A percentile compares a stretch with the other conserved stretches of the same genome.
phyloP scores from a whole-genome alignment of 1,139 yeast genomes.

The Taphrina flavorubra region DNA sequence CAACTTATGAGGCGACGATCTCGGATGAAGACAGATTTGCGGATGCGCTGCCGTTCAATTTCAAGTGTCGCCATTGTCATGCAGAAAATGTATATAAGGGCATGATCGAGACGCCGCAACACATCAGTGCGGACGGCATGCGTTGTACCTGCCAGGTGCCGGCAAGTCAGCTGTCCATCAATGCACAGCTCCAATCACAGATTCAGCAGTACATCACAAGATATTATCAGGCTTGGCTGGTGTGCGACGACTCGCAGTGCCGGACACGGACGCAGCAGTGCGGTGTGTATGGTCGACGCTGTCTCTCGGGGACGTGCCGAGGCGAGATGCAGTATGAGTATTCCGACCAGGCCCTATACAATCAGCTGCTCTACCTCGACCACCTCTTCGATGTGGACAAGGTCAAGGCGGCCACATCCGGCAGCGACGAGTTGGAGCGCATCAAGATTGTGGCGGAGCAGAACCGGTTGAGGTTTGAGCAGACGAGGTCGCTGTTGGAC shows the following conservation, averaged over 20 bases:
- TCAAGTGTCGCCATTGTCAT: slow-evolving; percentile 70
- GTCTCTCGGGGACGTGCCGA: slow-evolving; percentile 55
- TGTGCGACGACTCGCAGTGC: slow-evolving; percentile 85
- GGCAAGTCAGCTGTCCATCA: slow-evolving; percentile 62
- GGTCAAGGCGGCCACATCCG: slow-evolving; percentile 57
- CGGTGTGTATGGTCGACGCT: slow-evolving; percentile 85
- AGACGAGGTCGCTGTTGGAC: slow-evolving; percentile 66
- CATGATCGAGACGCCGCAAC: slow-evolving; percentile 60
- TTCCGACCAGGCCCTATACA: slow-evolving; percentile 79
- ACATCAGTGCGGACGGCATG: slow-evolving; percentile 70
- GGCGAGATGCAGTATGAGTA: slow-evolving; percentile 79
- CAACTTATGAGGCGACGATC: slow-evolving; percentile 81
- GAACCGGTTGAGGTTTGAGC: slow-evolving; percentile 68
- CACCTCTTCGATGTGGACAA: slow-evolving; percentile 82
- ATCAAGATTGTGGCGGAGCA: slow-evolving; percentile 65
- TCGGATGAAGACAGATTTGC: slow-evolving; percentile 83
- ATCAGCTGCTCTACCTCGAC: slow-evolving; percentile 72
- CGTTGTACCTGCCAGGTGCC: slow-evolving; percentile 66
- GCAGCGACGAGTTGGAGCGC: slow-evolving; percentile 19
- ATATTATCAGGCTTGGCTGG: slow-evolving; percentile 85
- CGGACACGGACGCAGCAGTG: slow-evolving; percentile 81
- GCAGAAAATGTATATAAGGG: slow-evolving; percentile 70
- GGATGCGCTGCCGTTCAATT: slow-evolving; percentile 61
- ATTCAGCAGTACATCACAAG: slow-evolving; percentile 72
- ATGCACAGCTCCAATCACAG: slow-evolving; percentile 73